Evolutionary conservation across 2,329 filamentous ascomycete genomes (phyloP).

Genomic region (Fusarium avenaceum): DNA sequence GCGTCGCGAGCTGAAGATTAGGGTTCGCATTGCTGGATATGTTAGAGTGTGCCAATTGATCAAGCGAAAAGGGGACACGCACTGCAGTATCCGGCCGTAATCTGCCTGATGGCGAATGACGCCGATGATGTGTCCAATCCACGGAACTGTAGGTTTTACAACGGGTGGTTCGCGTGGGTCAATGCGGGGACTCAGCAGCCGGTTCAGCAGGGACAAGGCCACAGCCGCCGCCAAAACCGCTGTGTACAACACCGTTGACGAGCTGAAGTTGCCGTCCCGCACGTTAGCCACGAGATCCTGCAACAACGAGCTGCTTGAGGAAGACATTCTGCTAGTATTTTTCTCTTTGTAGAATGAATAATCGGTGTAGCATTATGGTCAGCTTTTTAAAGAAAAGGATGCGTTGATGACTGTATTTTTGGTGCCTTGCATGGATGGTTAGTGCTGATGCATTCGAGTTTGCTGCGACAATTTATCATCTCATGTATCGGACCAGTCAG

Average conservation of each 20-base stretch:
- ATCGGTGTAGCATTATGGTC: neutral
- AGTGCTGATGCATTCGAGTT: slow-evolving; percentile 12
- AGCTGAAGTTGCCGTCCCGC: slow-evolving; percentile 6
- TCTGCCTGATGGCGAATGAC: slow-evolving; percentile 55
- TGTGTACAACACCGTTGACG: slow-evolving; percentile 57
- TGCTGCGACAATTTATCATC: neutral
- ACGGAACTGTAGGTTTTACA: slow-evolving; percentile 57
- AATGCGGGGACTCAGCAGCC: slow-evolving; percentile 36
- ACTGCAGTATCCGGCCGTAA: slow-evolving; percentile 58
- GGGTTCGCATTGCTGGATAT: slow-evolving; percentile 44
- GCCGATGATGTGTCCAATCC: slow-evolving; percentile 62
- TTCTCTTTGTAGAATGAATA: neutral
- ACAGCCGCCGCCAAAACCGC: slow-evolving; percentile 22
- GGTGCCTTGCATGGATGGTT: neutral
- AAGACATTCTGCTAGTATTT: neutral
- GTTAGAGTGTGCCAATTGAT: neutral
- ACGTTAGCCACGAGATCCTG: slow-evolving; percentile 19
- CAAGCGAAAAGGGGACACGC: too few relatives aligned
- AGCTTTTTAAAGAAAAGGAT: neutral
- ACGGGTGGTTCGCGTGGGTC: slow-evolving; percentile 59
- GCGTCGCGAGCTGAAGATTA: slow-evolving; percentile 56
- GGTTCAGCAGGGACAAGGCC: slow-evolving; percentile 33
- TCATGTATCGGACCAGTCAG: too few relatives aligned
- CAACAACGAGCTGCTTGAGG: slow-evolving; percentile 2
- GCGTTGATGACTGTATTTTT: slow-evolving; percentile 3